Base-by-base conservation (phyloP, 192 early-diverging fungal genomes). In the Dissophora globulifera region DNA sequence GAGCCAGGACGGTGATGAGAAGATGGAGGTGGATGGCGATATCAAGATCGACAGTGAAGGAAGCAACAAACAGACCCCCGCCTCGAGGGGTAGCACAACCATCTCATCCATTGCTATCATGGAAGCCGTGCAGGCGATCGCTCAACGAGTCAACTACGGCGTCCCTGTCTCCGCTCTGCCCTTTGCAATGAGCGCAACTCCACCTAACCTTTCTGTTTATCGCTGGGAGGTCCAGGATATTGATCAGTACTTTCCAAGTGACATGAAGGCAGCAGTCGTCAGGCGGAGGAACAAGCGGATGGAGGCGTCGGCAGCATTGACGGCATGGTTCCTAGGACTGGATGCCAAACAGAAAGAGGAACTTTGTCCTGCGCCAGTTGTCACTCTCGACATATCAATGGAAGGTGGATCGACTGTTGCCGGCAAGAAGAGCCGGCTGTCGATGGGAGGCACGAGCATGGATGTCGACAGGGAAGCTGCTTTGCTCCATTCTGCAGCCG, bases 201-300 rank as follows among this genome's bases (percentile, higher is more conserved):
- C 72, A 33, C 16, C 72, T 13, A 67, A 84, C 59, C 57, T 88
- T 6, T 75, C 78, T 8, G 52, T 88, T 11, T 71, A 55, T 51
- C 62, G 87, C 22, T 86, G 85, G 85, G 85, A 88, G 57, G 82
- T 82, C 4, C 67, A 80, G 47, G 78, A 88, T 64, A 48, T 86
- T 12, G 46, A 61, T 12, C 32, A 40, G 0, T 67, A 57, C n/a
- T 84, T 84, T 54, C 85, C 87, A 2, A 22, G 20, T 5, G 83
- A 88, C 40, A 66, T 88, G 55, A 78, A 70, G 32, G 45, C 65
- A 7, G 54, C 46, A 1, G 62, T 85, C 17, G 12, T 41, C 13
- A 40, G 58, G n/a, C 68, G 87, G 38, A 62, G 83, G 52, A 33
- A 42, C 22, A 62, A 67, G 25, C 65, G 85, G 49, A 47, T 66